Evolutionary conservation across 2,329 filamentous ascomycete species (phyloP), one percentile per base, ranked within the genome.

Genomic region (Pseudopithomyces chartarum): DNA sequence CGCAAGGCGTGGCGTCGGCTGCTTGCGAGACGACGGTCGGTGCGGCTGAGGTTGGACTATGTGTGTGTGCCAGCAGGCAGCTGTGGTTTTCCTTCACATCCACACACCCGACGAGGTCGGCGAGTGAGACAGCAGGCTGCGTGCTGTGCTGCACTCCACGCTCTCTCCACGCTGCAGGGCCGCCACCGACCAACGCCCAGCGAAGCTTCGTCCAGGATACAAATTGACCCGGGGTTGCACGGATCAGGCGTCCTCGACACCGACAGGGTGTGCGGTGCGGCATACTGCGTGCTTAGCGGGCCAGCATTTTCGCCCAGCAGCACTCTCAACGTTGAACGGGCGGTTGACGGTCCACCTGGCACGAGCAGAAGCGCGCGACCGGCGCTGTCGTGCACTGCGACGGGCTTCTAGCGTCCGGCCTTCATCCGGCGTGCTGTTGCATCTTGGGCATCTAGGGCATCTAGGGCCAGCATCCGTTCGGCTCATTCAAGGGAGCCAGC

Each of bases 151-250:
- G 39, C 50, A 53, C 49, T 52, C 49, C 49, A 43, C 49, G 38
- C 49, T 43, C 39, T 20, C 48, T 52, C 49, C 40, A 44, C 51
- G 51, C 46, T 39, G 46, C 46, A 39, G 46, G 19, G 32, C 47
- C 19, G 32, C 45, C 45, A 26, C 45, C 11, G 12, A 36, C 34
- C 45, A 48, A 38, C 22, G 47, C 46, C 33, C 17, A 38, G 33
- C 46, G 40, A 48, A 58, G 52, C 54, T 54, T 49, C 34, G 54
- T 53, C 39, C 59, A 48, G 45, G 53, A 53, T 51, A 43, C 55
- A 59, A 53, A 63, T 63, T 65, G 58, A 50, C 44, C 51, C 43
- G 44, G 40, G 26, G 57, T 58, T 55, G 66, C 66, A 68, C 64
- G 64, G 64, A 63, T 59, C 63, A 66, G 36, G 59, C 59, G 61